Evolutionary conservation across 2,329 filamentous ascomycete species (phyloP).

Genomic region (Pleomassaria siparia): DNA sequence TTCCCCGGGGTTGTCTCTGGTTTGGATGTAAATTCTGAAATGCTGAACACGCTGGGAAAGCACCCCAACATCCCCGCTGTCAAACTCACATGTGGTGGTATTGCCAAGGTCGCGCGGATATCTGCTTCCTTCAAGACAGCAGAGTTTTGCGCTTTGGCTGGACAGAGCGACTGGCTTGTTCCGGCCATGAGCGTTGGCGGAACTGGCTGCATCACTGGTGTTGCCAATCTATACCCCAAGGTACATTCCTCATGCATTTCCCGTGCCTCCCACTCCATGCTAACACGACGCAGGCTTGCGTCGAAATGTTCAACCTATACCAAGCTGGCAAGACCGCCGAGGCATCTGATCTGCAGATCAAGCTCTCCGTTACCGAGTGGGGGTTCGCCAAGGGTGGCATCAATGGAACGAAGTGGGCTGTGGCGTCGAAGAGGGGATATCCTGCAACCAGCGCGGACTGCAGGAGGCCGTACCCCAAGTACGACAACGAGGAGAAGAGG

Average conservation of each 20-base stretch:
- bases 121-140: constrained; percentile 40
- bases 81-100: constrained; percentile 43
- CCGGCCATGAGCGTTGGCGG: constrained; percentile 61
- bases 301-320: constrained; percentile 52
- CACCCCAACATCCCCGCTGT: constrained; percentile 43
- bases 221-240: constrained; percentile 64
- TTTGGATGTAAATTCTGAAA: constrained; percentile 48
- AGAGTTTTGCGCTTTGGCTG: constrained; percentile 44
- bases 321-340: constrained; percentile 50
- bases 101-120: constrained; percentile 47
- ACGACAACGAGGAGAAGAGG: constrained; percentile 49
- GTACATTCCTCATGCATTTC: constrained; percentile 14
- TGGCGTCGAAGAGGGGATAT: constrained; percentile 57
- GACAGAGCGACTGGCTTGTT: constrained; percentile 52
- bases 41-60: constrained; percentile 38
- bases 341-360: constrained; percentile 53
- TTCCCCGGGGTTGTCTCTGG: constrained; percentile 49
- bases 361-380: constrained; percentile 57
- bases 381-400: constrained; percentile 62
- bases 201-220: constrained; percentile 62
- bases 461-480: constrained; percentile 57
- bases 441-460: constrained; percentile 54
- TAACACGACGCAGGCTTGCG: constrained; percentile 37
- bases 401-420: constrained; percentile 63
- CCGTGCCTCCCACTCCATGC: neutral